Evolutionary conservation across 202 grass and related monocot genomes (phyloP).

Genomic region (Thinopyrum obtusiflorum): DNA sequence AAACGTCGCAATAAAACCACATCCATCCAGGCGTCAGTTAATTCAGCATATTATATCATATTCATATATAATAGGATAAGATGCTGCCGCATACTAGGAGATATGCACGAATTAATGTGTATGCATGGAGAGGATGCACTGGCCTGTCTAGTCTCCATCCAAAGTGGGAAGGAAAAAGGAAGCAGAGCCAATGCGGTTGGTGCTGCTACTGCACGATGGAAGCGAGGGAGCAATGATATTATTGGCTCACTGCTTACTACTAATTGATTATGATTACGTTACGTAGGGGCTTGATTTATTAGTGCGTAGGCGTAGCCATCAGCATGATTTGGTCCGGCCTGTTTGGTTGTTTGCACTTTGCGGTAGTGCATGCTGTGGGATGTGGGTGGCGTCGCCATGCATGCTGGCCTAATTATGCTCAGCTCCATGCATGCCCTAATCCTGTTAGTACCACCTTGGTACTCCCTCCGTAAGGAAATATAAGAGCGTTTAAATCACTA

Average conservation of each 20-base stretch:
- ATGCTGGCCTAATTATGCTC: constrained; percentile 1
- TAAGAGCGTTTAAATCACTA: too few relatives aligned
- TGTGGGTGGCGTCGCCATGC: background rate
- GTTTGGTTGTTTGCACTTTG: constrained; percentile 23
- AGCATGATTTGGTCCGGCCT: constrained; percentile 15
- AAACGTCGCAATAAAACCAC: background rate
- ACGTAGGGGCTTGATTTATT: background rate
- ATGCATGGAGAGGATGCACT: background rate
- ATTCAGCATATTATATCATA: background rate
- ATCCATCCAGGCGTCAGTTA: background rate
- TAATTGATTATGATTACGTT: background rate
- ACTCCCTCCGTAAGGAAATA: too few relatives aligned
- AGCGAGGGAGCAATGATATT: background rate
- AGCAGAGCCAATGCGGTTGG: background rate
- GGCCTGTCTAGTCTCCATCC: background rate
- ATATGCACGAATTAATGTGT: background rate
- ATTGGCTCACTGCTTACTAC: background rate
- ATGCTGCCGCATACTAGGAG: background rate
- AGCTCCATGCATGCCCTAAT: background rate
- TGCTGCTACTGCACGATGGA: background rate
- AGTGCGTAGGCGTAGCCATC: constrained; percentile 10
- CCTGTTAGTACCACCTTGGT: background rate
- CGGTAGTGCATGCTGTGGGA: background rate
- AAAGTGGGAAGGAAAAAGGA: background rate
- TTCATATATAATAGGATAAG: background rate